These are phyloP conservation scores for Teratosphaeria epicoccoides DNA, from an alignment of 2,329 filamentous ascomycete species.

Conservation along the genomic window DNA sequence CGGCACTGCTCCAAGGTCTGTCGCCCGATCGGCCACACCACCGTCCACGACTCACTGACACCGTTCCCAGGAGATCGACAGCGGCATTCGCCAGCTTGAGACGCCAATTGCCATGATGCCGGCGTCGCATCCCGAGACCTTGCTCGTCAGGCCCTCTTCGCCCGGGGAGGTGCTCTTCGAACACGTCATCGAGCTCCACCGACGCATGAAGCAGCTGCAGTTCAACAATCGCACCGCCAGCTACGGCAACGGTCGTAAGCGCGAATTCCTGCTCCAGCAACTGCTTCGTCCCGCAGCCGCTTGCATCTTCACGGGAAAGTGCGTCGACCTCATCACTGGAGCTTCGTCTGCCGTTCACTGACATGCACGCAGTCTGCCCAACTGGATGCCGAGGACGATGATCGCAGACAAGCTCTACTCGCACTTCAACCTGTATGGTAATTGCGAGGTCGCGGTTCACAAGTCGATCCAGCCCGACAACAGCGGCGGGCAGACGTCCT, in stretches of 20 bases:
- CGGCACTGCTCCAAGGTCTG: not conserved
- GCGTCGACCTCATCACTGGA: not conserved
- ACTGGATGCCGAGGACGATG: not conserved
- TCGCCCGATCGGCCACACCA: not conserved
- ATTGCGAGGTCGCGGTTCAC: not conserved
- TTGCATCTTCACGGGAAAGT: not conserved
- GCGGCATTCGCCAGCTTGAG: not conserved
- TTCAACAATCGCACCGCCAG: not conserved
- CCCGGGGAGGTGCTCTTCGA: not conserved
- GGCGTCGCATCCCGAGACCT: not conserved
- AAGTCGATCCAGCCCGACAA: not conserved
- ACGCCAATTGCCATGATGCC: not conserved
- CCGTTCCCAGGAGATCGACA: not conserved
- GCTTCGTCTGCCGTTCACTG: not conserved
- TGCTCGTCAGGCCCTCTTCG: not conserved
- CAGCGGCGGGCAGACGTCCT: not conserved
- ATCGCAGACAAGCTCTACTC: not conserved
- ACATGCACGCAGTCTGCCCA: not conserved
- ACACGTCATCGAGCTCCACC: not conserved
- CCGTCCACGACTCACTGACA: not conserved
- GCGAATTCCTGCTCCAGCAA: not conserved
- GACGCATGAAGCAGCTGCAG: not conserved
- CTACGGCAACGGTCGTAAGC: not conserved
- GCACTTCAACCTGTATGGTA: not conserved
- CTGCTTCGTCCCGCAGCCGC: not conserved